Conservation (phyloP, 2,329 filamentous ascomycete genomes). For the Plectosphaerella plurivora region DNA sequence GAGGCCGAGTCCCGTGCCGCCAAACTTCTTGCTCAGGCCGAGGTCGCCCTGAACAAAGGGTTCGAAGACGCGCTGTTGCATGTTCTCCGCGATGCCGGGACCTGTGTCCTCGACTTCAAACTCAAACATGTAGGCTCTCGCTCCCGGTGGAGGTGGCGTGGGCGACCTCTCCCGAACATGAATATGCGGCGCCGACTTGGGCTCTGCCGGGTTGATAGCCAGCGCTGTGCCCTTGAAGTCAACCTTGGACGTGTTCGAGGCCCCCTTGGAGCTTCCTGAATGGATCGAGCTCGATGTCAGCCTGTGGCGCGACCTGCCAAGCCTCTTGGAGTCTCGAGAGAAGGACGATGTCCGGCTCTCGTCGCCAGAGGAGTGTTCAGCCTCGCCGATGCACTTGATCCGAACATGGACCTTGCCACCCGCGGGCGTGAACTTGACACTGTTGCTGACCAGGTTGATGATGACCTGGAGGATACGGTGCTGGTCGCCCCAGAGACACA, state of each 20-base stretch:
- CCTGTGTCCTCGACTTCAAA: slow-evolving; percentile 88
- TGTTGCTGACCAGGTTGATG: slow-evolving; percentile 89
- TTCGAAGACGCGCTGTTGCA: slow-evolving; percentile 84
- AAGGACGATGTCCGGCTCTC: slow-evolving; percentile 50
- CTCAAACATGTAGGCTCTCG: slow-evolving; percentile 70
- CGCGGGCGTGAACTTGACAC: slow-evolving; percentile 81
- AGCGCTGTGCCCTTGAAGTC: slow-evolving; percentile 45
- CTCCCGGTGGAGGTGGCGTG: slow-evolving; percentile 55
- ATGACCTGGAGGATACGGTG: slow-evolving; percentile 89
- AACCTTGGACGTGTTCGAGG: slow-evolving; percentile 14
- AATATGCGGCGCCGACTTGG: slow-evolving; percentile 43
- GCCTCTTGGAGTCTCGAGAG: slow-evolving; percentile 40
- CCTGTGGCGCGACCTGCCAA: slow-evolving; percentile 36
- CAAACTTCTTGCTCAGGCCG: slow-evolving; percentile 83
- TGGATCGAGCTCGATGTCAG: slow-evolving; percentile 44
- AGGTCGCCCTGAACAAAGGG: slow-evolving; percentile 93
- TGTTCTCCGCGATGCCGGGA: slow-evolving; percentile 73
- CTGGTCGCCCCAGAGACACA: slow-evolving; percentile 89
- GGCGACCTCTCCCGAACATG: slow-evolving; percentile 50
- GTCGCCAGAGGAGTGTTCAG: slow-evolving; percentile 31
- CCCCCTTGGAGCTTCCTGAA: slow-evolving; percentile 43
- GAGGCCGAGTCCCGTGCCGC: slow-evolving; percentile 81
- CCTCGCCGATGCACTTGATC: slow-evolving; percentile 68
- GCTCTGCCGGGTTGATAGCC: slow-evolving; percentile 59
- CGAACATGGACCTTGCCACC: slow-evolving; percentile 71